phyloP scores from a whole-genome alignment of 768 basidiomycete species.

The Boletus vermiculosoides region DNA sequence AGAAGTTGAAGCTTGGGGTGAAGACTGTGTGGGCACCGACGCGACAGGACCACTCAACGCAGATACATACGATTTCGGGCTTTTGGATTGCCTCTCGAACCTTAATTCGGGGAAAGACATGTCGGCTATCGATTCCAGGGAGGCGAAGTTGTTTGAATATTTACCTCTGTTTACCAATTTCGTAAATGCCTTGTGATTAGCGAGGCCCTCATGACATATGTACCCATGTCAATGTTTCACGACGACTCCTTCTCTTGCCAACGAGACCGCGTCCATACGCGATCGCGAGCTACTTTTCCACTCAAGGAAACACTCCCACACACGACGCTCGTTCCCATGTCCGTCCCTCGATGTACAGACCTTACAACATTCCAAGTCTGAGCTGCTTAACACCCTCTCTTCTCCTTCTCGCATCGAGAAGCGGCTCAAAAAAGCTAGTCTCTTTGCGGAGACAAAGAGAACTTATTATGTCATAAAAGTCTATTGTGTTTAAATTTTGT shows the following conservation, averaged over 20 bases:
- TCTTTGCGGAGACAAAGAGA: slow-evolving; percentile 11
- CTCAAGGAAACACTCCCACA: not conserved
- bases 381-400: not conserved
- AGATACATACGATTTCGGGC: slow-evolving; percentile 37
- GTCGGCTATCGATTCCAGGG: not conserved
- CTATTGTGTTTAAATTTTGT: not conserved
- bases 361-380: not conserved
- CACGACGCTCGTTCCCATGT: not conserved
- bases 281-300: too few species aligned
- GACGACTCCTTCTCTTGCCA: too few species aligned
- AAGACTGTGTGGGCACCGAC: slow-evolving; percentile 25
- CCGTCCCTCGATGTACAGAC: not conserved
- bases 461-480: not conserved
- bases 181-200: too few species aligned
- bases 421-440: not conserved
- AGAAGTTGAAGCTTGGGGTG: slow-evolving; percentile 18
- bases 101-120: slow-evolving; percentile 40
- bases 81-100: slow-evolving; percentile 30
- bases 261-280: too few species aligned
- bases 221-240: too few species aligned
- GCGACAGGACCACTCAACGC: slow-evolving; percentile 24
- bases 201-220: too few species aligned
- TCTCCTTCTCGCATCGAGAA: not conserved
- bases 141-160: not conserved
- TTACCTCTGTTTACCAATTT: slow-evolving; percentile 12